These are phyloP conservation scores for Russula sp. DNA, from an alignment of 768 basidiomycete species.

Conservation along the genomic window DNA sequence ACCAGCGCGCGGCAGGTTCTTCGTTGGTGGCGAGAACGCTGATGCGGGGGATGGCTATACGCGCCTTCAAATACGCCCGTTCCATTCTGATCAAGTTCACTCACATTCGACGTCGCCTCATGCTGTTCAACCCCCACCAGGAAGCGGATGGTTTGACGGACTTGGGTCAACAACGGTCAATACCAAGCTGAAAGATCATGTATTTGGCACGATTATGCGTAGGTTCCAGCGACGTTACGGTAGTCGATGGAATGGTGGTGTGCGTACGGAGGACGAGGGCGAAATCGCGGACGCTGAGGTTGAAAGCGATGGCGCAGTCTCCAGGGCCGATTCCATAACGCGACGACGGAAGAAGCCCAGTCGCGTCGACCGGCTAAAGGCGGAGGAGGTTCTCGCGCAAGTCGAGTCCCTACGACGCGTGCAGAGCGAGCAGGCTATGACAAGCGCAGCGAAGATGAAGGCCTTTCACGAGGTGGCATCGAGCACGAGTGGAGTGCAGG, in stretches of 20 bases:
- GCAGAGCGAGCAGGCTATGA: conserved; percentile 55
- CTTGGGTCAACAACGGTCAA: conserved; percentile 93
- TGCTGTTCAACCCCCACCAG: background rate
- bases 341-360: conserved; percentile 40
- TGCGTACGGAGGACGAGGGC: conserved; percentile 52
- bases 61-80: conserved; percentile 37
- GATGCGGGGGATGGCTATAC: conserved; percentile 31
- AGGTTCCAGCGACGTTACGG: conserved; percentile 53
- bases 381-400: conserved; percentile 36
- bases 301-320: conserved; percentile 36
- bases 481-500: background rate
- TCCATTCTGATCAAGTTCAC: conserved; percentile 26
- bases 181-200: conserved; percentile 89
- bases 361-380: conserved; percentile 36
- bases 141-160: conserved; percentile 68
- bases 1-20: conserved; percentile 5
- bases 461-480: conserved; percentile 18
- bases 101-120: conserved; percentile 6
- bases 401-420: conserved; percentile 50
- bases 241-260: conserved; percentile 27
- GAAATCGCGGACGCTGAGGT: conserved; percentile 37
- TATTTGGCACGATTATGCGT: conserved; percentile 83
- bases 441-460: conserved; percentile 29
- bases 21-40: conserved; percentile 11
- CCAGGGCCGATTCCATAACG: conserved; percentile 3